These are phyloP conservation scores for Chalciporus pseudorubinellus DNA, from an alignment of 768 basidiomycete species.

Conservation along the genomic window DNA sequence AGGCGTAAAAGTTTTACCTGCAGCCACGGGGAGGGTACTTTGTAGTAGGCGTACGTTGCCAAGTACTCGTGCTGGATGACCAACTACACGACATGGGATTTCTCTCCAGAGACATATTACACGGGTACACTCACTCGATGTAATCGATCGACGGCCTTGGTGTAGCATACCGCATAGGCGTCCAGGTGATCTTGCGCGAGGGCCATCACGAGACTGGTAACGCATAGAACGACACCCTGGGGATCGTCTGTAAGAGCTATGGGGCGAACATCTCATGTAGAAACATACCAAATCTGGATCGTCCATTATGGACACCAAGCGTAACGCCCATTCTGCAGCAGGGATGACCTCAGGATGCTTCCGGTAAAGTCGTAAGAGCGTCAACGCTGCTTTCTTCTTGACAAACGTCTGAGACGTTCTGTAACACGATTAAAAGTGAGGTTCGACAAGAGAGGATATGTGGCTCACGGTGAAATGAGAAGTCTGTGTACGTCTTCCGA, in stretches of 20 bases:
- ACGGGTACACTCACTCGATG: slow-evolving; percentile 54
- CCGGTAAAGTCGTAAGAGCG: slow-evolving; percentile 86
- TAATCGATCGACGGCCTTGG: slow-evolving; percentile 89
- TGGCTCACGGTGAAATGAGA: slow-evolving; percentile 85
- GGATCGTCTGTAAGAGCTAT: slow-evolving; percentile 4
- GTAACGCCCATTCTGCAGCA: slow-evolving; percentile 91
- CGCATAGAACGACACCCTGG: slow-evolving; percentile 92
- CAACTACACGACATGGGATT: slow-evolving; percentile 48
- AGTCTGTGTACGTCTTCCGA: slow-evolving; percentile 92
- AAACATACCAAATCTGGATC: slow-evolving; percentile 73
- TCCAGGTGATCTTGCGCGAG: slow-evolving; percentile 93
- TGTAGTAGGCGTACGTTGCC: slow-evolving; percentile 93
- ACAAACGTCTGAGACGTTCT: slow-evolving; percentile 95
- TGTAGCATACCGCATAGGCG: slow-evolving; percentile 88
- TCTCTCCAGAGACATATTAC: not conserved
- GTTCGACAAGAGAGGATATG: not conserved
- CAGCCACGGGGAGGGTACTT: slow-evolving; percentile 96
- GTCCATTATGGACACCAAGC: slow-evolving; percentile 95
- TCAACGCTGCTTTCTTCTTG: slow-evolving; percentile 97
- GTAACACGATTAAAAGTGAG: slow-evolving; percentile 13
- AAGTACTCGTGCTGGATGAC: slow-evolving; percentile 89
- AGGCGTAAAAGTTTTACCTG: slow-evolving; percentile 93
- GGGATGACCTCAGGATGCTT: slow-evolving; percentile 96
- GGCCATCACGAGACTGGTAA: slow-evolving; percentile 90
- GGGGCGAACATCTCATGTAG: not conserved